A percentile compares a stretch with the other conserved stretches of the same genome.
These are phyloP conservation scores for Blastobotrys chiropterorum DNA, from an alignment of 805 yeast species.

Conservation along the genomic window DNA sequence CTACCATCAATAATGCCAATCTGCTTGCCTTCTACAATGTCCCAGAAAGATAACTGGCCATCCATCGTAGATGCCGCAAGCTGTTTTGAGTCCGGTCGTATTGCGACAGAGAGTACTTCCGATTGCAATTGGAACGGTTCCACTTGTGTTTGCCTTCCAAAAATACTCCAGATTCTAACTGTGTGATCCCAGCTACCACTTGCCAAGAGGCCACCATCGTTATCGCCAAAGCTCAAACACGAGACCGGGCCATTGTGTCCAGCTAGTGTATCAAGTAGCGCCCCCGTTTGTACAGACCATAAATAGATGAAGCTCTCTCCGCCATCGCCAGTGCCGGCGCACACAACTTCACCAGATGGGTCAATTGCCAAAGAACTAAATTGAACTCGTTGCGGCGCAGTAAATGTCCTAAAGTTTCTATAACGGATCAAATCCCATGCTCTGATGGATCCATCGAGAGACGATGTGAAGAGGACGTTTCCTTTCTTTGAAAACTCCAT, in stretches of 20 bases:
- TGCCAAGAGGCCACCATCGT: constrained; percentile 66
- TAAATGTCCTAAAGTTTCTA: constrained; percentile 90
- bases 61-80: constrained; percentile 83
- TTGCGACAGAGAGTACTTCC: constrained; percentile 74
- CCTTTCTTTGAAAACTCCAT: constrained; percentile 85
- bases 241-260: constrained; percentile 98
- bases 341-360: constrained; percentile 94
- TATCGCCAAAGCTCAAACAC: constrained; percentile 75
- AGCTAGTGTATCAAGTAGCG: constrained; percentile 73
- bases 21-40: constrained; percentile 75
- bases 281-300: constrained; percentile 97
- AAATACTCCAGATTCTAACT: constrained; percentile 86
- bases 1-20: constrained; percentile 78
- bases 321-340: constrained; percentile 87
- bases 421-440: constrained; percentile 95
- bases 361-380: constrained; percentile 89
- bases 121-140: constrained; percentile 85
- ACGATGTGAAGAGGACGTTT: constrained; percentile 83
- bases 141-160: constrained; percentile 76
- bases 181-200: constrained; percentile 97
- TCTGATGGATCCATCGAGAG: constrained; percentile 92
- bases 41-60: constrained; percentile 82
- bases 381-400: constrained; percentile 83
- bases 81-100: constrained; percentile 91
- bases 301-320: constrained; percentile 70